phyloP scores from a whole-genome alignment of 2,329 filamentous ascomycete genomes.

The Fusarium sp. region DNA sequence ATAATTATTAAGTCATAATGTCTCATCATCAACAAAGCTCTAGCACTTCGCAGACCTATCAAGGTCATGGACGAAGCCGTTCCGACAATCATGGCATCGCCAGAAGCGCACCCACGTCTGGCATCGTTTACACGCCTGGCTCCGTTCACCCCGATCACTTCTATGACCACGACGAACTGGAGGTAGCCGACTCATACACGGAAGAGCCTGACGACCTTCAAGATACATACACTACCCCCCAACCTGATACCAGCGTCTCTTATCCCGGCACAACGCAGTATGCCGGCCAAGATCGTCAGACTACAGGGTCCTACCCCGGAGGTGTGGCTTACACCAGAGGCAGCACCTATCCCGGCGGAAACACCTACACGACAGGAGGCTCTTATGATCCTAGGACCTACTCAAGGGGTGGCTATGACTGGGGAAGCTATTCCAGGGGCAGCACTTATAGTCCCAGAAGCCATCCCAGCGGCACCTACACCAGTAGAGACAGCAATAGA shows the following conservation, averaged over 20 bases:
- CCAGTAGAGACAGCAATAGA: conserved; percentile 1
- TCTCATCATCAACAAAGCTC: conserved; percentile 12
- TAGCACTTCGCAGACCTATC: conserved; percentile 3
- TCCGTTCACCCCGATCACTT: neutral
- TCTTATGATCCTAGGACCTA: neutral
- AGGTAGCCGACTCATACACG: neutral
- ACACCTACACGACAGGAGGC: neutral
- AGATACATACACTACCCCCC: neutral
- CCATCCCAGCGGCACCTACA: conserved; percentile 10
- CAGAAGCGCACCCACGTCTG: conserved; percentile 5
- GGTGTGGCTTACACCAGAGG: neutral
- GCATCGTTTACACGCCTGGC: conserved; percentile 2
- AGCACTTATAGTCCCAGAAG: neutral
- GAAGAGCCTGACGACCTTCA: conserved; percentile 4
- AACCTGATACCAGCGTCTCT: conserved; percentile 9
- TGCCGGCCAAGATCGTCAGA: conserved; percentile 3
- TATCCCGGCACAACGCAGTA: conserved; percentile 22
- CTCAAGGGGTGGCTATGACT: neutral
- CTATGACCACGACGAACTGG: neutral
- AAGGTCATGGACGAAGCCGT: neutral
- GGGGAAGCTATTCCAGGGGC: neutral
- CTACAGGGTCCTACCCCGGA: conserved; percentile 1
- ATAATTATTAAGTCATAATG: conserved; percentile 11
- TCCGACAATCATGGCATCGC: neutral
- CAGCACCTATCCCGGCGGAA: neutral